Conservation (phyloP, 176 grass and related monocot species). For the Hsuehochloa calcarea region DNA sequence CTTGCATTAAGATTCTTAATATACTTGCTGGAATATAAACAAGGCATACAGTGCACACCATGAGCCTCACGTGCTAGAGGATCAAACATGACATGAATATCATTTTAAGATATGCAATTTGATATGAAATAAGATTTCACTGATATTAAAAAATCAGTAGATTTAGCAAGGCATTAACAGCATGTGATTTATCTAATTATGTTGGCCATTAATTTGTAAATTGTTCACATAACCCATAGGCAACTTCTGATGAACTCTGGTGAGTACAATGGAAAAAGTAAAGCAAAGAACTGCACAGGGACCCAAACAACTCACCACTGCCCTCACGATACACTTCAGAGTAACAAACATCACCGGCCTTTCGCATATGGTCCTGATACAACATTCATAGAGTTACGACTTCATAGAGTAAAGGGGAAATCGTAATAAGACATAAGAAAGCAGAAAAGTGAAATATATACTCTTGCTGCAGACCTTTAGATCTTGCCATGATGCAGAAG, state of each 20-base stretch:
- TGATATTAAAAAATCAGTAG: neutral
- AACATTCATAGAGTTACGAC: neutral
- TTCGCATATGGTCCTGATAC: conserved; percentile 73
- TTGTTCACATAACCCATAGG: neutral
- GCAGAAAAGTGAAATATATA: neutral
- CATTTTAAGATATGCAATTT: neutral
- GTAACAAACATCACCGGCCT: conserved; percentile 83
- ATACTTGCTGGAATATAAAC: neutral
- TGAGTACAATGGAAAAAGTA: neutral
- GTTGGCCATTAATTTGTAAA: neutral
- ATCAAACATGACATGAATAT: neutral
- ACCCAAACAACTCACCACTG: conserved; percentile 46
- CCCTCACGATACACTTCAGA: conserved; percentile 81
- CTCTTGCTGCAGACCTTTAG: conserved; percentile 55
- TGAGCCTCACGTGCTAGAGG: neutral
- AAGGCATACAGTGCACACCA: neutral
- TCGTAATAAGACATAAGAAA: neutral
- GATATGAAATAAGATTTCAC: neutral
- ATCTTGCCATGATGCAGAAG: conserved; percentile 88
- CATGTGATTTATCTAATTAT: conserved; percentile 11
- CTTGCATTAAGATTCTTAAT: neutral
- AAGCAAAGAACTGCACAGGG: neutral
- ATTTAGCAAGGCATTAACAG: neutral
- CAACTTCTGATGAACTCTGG: neutral
- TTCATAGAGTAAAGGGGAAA: neutral